phyloP scores from a whole-genome alignment of 2,329 filamentous ascomycete species.

The Colletotrichum sojae region DNA sequence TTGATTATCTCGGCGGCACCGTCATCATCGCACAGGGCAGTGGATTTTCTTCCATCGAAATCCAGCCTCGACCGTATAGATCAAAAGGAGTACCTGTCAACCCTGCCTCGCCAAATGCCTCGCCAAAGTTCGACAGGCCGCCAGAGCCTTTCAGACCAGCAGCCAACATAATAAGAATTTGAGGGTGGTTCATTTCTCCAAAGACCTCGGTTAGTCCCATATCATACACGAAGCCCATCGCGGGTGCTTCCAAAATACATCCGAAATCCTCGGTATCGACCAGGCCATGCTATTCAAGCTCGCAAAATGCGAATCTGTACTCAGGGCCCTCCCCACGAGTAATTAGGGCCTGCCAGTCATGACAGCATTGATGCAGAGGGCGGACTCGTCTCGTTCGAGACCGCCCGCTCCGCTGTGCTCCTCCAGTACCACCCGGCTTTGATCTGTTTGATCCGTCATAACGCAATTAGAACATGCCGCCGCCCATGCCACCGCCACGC shows the following conservation, averaged over 20 bases:
- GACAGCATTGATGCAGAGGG: background rate
- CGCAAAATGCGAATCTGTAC: slow-evolving; percentile 14
- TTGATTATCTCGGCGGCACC: too few relatives aligned
- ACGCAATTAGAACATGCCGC: slow-evolving; percentile 58
- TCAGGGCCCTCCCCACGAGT: background rate
- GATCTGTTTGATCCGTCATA: background rate
- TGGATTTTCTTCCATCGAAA: too few relatives aligned
- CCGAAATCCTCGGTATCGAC: slow-evolving; percentile 7
- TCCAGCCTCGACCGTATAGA: too few relatives aligned
- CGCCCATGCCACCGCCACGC: slow-evolving; percentile 70
- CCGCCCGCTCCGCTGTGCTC: background rate
- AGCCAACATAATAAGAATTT: background rate
- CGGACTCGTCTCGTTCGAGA: background rate
- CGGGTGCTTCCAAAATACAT: slow-evolving; percentile 31
- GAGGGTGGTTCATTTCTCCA: slow-evolving; percentile 27
- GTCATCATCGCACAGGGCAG: too few relatives aligned
- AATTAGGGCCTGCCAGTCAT: background rate
- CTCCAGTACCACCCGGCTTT: background rate
- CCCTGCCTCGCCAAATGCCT: too few relatives aligned
- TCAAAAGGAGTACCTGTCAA: too few relatives aligned
- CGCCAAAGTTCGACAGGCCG: background rate
- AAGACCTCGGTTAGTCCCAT: slow-evolving; percentile 19
- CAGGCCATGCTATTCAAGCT: slow-evolving; percentile 14
- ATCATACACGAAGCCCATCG: slow-evolving; percentile 31
- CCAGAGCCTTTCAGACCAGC: background rate